Percentiles rank a stretch among this genome's conserved stretches.
phyloP scores from a whole-genome alignment of 139 green algal genomes.

The Picochlorum sp. region DNA sequence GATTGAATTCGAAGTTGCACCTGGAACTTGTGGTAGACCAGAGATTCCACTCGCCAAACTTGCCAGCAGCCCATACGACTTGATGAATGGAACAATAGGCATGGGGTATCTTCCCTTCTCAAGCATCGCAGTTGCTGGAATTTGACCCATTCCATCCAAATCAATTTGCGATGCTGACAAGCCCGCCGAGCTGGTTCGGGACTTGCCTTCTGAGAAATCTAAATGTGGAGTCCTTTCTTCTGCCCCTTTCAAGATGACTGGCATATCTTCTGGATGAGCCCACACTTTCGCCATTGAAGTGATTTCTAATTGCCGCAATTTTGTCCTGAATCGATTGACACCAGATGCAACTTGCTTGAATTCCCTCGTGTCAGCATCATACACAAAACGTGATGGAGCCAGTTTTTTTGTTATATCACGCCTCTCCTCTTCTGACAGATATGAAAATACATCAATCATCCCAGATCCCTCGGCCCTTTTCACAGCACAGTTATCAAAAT shows the following conservation, averaged over 20 bases:
- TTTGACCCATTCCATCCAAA: no score
- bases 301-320: conserved; percentile 30
- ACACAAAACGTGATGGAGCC: conserved; percentile 17
- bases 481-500: conserved; percentile 3
- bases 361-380: conserved; percentile 10
- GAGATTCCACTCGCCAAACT: not conserved
- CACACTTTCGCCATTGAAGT: conserved; percentile 45
- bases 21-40: not conserved
- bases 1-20: not conserved
- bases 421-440: conserved; percentile 16
- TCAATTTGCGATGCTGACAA: no score
- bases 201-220: not conserved
- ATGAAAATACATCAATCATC: conserved; percentile 32
- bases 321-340: conserved; percentile 14
- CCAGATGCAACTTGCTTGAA: conserved; percentile 14
- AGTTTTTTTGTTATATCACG: conserved; percentile 10
- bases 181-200: no score
- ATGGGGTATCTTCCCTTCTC: not conserved
- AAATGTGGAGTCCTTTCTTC: not conserved
- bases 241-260: conserved; percentile 23
- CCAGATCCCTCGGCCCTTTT: conserved; percentile 17
- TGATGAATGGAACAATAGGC: not conserved
- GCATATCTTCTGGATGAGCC: conserved; percentile 46
- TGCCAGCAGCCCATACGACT: not conserved
- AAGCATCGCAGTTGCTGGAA: no score